These are phyloP conservation scores for Elasticomyces elasticus DNA, from an alignment of 495 filamentous ascomycete species.

Conservation along the genomic window DNA sequence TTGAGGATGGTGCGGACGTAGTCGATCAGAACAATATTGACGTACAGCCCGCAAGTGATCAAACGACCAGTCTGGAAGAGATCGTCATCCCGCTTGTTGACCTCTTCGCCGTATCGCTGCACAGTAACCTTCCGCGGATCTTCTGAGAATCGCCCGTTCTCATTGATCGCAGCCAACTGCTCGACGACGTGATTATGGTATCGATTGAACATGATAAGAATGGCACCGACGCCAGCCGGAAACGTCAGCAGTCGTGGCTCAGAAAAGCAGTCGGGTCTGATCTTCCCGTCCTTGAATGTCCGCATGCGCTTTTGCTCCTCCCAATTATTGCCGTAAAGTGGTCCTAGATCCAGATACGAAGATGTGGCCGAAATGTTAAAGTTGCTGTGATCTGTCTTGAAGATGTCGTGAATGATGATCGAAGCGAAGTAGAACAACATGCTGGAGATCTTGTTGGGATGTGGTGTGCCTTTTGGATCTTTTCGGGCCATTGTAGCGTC, in stretches of 20 bases:
- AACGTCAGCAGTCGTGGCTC: slow-evolving; percentile 70
- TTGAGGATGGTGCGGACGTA: slow-evolving; percentile 38
- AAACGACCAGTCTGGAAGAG: slow-evolving; percentile 35
- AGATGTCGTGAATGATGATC: slow-evolving; percentile 77
- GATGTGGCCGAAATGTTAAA: slow-evolving; percentile 58
- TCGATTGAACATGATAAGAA: slow-evolving; percentile 61
- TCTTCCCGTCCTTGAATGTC: slow-evolving; percentile 68
- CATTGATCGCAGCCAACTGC: slow-evolving; percentile 51
- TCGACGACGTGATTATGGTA: slow-evolving; percentile 39
- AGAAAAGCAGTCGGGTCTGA: slow-evolving; percentile 76
- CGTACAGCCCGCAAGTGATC: slow-evolving; percentile 33
- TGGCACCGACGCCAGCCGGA: slow-evolving; percentile 64
- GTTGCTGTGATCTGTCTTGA: slow-evolving; percentile 51
- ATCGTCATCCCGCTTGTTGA: slow-evolving; percentile 31
- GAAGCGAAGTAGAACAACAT: slow-evolving; percentile 82
- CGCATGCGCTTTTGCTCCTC: slow-evolving; percentile 64
- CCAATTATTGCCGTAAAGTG: slow-evolving; percentile 76
- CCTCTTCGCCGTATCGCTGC: slow-evolving; percentile 16
- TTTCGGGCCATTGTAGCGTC: slow-evolving; percentile 61
- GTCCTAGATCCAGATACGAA: slow-evolving; percentile 75
- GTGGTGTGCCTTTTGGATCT: slow-evolving; percentile 43
- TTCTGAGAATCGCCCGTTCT: slow-evolving; percentile 43
- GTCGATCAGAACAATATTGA: slow-evolving; percentile 36
- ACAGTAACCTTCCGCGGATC: slow-evolving; percentile 11
- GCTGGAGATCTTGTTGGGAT: slow-evolving; percentile 75